These are phyloP conservation scores for Taiozyma sp. DNA, from an alignment of 1,139 yeast species.

Conservation along the genomic window DNA sequence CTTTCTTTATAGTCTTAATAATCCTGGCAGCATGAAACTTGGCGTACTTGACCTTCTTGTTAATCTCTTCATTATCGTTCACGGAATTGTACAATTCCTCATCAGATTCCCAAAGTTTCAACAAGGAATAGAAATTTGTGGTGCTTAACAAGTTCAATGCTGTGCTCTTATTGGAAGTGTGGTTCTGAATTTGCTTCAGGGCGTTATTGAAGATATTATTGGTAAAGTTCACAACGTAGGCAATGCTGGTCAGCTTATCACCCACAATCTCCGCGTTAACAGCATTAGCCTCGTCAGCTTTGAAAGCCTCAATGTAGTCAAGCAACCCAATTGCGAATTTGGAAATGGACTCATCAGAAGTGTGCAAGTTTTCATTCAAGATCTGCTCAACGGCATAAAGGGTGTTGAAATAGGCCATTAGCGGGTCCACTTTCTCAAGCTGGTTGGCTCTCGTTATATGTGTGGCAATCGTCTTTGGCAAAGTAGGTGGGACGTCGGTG, in stretches of 20 bases:
- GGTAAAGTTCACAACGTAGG: conserved; percentile 58
- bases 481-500: conserved; percentile 22
- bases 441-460: conserved; percentile 49
- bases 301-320: conserved; percentile 58
- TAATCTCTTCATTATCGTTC: conserved; percentile 27
- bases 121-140: conserved; percentile 41
- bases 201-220: conserved; percentile 56
- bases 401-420: conserved; percentile 55
- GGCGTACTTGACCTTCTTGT: conserved; percentile 45
- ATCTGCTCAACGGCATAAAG: conserved; percentile 65
- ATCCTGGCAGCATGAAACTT: conserved; percentile 58
- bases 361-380: conserved; percentile 53
- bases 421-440: conserved; percentile 44
- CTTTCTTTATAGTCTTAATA: conserved; percentile 38
- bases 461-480: conserved; percentile 37
- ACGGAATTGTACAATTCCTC: conserved; percentile 18
- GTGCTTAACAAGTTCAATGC: conserved; percentile 45
- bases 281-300: conserved; percentile 35
- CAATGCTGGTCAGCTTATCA: conserved; percentile 54
- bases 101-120: conserved; percentile 37
- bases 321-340: conserved; percentile 52
- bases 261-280: conserved; percentile 32
- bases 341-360: conserved; percentile 47
- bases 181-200: conserved; percentile 38
- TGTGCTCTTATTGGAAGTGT: conserved; percentile 35